These are phyloP conservation scores for Podosphaera xanthii DNA, from an alignment of 2,329 filamentous ascomycete genomes.

Conservation along the genomic window DNA sequence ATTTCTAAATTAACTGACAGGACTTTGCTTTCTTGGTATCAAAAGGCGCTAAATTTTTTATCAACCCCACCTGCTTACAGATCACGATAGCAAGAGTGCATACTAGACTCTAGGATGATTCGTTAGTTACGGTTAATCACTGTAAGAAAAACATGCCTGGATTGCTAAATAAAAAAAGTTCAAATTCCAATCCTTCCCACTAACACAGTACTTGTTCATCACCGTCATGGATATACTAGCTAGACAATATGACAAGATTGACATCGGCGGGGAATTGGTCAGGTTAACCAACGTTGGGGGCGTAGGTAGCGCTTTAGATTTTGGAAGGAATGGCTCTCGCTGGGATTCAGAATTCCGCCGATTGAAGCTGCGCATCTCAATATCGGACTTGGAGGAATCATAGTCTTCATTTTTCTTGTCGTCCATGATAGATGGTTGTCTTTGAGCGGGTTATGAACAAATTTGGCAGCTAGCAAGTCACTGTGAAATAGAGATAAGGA, in stretches of 20 bases:
- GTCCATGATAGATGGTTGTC: constrained; percentile 33
- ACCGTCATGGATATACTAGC: constrained; percentile 98
- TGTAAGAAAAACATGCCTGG: constrained; percentile 41
- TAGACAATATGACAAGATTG: constrained; percentile 75
- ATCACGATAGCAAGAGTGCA: constrained; percentile 66
- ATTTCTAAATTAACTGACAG: constrained; percentile 33
- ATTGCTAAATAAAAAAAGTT: constrained; percentile 87
- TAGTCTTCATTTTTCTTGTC: constrained; percentile 82
- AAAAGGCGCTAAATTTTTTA: constrained; percentile 62
- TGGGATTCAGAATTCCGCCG: constrained; percentile 16
- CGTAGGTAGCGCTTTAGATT: constrained; percentile 16
- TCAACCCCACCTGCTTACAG: constrained; percentile 62
- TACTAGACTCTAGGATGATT: constrained; percentile 27
- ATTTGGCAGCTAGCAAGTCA: neutral
- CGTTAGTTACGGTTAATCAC: no score
- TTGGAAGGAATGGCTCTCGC: constrained; percentile 17
- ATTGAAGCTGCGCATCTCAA: constrained; percentile 17
- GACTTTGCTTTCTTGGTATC: constrained; percentile 75
- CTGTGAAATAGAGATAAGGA: neutral
- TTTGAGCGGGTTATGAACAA: neutral
- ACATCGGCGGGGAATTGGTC: constrained; percentile 54
- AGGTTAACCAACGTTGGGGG: constrained; percentile 18
- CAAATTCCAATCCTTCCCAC: constrained; percentile 74
- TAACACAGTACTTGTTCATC: constrained; percentile 98
- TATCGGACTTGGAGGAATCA: constrained; percentile 37